A percentile compares a stretch with the other conserved stretches of the same genome.
phyloP scores from a whole-genome alignment of 1,284 basidiomycete species.

The Rhodotorula sp. region DNA sequence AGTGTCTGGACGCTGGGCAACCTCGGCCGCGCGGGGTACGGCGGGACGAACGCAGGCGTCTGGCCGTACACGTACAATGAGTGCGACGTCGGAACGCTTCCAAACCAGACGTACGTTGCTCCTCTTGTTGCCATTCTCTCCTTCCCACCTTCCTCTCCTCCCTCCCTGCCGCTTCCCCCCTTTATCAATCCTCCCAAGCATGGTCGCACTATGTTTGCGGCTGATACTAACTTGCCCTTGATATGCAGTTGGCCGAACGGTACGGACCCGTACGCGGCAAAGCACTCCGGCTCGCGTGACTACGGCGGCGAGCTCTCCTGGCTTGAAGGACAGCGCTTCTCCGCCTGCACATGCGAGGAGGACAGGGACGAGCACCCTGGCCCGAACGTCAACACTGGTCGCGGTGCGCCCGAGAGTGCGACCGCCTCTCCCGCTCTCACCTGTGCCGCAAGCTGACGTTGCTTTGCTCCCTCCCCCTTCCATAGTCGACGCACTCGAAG shows the following conservation, averaged over 20 bases:
- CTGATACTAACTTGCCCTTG: neutral
- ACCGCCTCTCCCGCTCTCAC: too few species aligned
- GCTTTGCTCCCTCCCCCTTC: slow-evolving; percentile 52
- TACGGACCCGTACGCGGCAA: slow-evolving; percentile 40
- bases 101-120: slow-evolving; percentile 66
- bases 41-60: slow-evolving; percentile 75
- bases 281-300: slow-evolving; percentile 40
- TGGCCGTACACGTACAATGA: slow-evolving; percentile 78
- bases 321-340: slow-evolving; percentile 51
- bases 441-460: slow-evolving; percentile 31
- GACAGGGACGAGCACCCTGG: slow-evolving; percentile 50
- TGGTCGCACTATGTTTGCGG: neutral
- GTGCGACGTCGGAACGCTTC: slow-evolving; percentile 65
- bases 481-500: slow-evolving; percentile 39
- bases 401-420: slow-evolving; percentile 56
- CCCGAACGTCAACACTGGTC: slow-evolving; percentile 50
- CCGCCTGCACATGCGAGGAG: slow-evolving; percentile 54
- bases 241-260: slow-evolving; percentile 37
- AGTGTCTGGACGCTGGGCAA: slow-evolving; percentile 86
- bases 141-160: too few species aligned
- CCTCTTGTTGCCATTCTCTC: neutral
- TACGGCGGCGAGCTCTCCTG: slow-evolving; percentile 50
- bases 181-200: too few species aligned
- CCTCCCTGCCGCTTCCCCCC: too few species aligned
- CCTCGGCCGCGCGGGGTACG: slow-evolving; percentile 71